Conservation (phyloP, 129 eudicot species). For the Chrysanthemum seticuspe region DNA sequence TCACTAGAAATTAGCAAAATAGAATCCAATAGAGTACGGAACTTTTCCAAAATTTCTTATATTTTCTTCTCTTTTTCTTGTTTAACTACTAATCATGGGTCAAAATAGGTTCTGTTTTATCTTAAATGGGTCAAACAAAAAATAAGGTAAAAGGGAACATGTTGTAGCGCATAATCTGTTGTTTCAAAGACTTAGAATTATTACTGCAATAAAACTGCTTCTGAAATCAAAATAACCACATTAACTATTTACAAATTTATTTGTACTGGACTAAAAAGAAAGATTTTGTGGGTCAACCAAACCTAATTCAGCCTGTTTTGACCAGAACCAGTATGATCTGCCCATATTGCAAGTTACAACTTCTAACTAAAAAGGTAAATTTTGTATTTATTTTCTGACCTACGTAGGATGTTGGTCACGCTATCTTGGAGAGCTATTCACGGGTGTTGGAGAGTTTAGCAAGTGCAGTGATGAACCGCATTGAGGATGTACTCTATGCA, state of each 20-base stretch:
- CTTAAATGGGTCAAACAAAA: background rate
- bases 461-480: slow-evolving; percentile 59
- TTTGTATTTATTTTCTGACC: background rate
- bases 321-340: background rate
- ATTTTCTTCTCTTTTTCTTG: background rate
- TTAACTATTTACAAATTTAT: background rate
- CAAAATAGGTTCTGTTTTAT: background rate
- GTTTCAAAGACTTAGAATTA: too few species aligned
- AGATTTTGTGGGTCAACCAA: background rate
- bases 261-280: background rate
- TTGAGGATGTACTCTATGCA: slow-evolving; percentile 76
- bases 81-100: background rate
- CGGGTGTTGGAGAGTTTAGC: slow-evolving; percentile 83
- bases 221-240: background rate
- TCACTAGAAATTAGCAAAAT: slow-evolving; percentile 76
- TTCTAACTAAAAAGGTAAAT: slow-evolving; percentile 1
- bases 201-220: too few species aligned
- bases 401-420: slow-evolving; percentile 64
- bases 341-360: background rate
- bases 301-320: background rate
- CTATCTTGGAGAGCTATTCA: slow-evolving; percentile 77
- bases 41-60: background rate
- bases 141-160: background rate
- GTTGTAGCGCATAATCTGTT: too few species aligned
- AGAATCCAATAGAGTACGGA: slow-evolving; percentile 37